Base-by-base conservation (phyloP, 768 basidiomycete species). In the Phallus indusiatus region DNA sequence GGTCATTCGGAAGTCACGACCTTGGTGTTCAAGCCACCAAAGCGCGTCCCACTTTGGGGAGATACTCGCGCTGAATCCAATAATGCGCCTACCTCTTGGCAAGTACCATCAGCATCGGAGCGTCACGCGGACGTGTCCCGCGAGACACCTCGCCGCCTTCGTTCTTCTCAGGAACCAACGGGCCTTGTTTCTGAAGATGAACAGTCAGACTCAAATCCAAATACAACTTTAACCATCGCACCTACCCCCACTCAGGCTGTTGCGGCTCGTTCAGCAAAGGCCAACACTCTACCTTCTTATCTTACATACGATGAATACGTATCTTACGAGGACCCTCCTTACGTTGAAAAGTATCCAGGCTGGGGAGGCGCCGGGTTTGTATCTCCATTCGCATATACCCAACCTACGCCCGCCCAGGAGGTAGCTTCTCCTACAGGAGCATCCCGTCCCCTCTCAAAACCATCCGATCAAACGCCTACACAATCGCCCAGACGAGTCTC, bases 21-120 rank as follows among this genome's bases (percentile, higher is more conserved):
- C 14, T 48, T 59, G 20, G 57, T 59, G 33, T 59, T 51, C 22
- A 59, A 59, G 49, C 57, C 57, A 14, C 57, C 57, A 11, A 50
- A 53, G 35, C 57, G 50, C 9, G 16, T 52, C 18, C 57, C 57
- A 21, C 10, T 36, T 17, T 59, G 57, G 57, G 24, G n/a, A 42
- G 42, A 42, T 11, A 14, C 42, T 14, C n/a, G 14, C n/a, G 42
- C 42, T 42, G 42, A 42, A n/a, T n/a, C 12, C 4, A 42, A 12
- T n/a, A 42, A 42, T n/a, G 12, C 28, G 28, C 28, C 9, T 10
- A 14, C 4, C 12, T 42, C 42, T 42, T n/a, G 42, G 28, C 28
- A 28, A 28, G 28, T 28, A 28, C 7, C 28, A 42, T 42, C n/a
- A 12, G 2, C 42, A 10, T 42, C 42, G 14, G 42, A 42, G 14